Base-by-base conservation (phyloP, 345 rosid genomes). In the Pelargonium nanum region DNA sequence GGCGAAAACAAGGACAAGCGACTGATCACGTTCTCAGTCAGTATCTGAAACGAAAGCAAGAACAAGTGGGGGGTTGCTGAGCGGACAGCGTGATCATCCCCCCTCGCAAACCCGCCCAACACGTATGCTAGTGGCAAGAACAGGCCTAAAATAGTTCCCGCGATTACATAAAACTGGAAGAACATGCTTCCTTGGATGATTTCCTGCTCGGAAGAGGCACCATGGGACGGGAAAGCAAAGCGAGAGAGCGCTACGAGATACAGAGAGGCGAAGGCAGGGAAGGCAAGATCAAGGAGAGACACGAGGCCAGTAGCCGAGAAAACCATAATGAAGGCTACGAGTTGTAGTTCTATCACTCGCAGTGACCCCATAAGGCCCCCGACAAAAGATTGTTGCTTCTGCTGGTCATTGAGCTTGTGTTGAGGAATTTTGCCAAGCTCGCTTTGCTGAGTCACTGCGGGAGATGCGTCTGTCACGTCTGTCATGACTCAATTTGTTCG, bases 101-200 rank as follows among this genome's bases (percentile, higher is more conserved):
- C 97, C 67, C 97, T 77, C 0, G 99, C 99, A 0, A 93, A 89
- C 20, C 97, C 99, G 0, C 99, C 97, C 63, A 93, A 48, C 24
- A 84, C 96, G 24, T 89, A 93, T 2, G 96, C 94, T 26, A 93
- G 63, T 0, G 97, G 97, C 73, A 93, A 57, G 74, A 93, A 86
- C 58, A 93, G 79, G 48, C 96, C 99, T 5, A 87, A 13, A 0
- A 79, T 65, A 16, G 97, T 87, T 22, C 99, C 99, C 22, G 77
- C 24, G 24, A 87, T 28, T 55, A 85, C 84, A 44, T 81, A 89
- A 6, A 83, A 4, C 75, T 89, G 69, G 64, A 87, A 93, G 22
- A 85, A 58, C 68, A 50, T 70, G 73, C 87, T 77, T 56, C 85
- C 92, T 9, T 70, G 82, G 69, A 85, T 72, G 34, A 81, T 77